Conservation (phyloP, 2,329 filamentous ascomycete species). For the Tolypocladium ovalisporum region DNA sequence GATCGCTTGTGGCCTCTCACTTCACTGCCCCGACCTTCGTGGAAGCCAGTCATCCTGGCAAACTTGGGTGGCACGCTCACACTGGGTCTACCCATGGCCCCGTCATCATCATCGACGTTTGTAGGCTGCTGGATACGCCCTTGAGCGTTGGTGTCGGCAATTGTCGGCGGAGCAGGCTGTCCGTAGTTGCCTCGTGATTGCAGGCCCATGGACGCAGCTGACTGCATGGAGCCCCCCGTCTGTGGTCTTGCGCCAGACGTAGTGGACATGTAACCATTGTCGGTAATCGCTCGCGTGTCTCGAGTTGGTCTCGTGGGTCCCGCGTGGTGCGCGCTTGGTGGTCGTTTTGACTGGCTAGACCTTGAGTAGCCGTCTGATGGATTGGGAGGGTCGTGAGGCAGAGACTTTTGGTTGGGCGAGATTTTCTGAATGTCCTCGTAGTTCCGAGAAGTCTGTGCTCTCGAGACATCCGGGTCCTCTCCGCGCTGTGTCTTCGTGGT, state of each 20-base stretch:
- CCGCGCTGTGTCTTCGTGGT: slow-evolving; percentile 76
- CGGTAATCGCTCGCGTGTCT: slow-evolving; percentile 25
- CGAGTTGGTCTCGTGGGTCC: slow-evolving; percentile 14
- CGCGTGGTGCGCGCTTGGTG: slow-evolving; percentile 34
- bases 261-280: slow-evolving; percentile 32
- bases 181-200: slow-evolving; percentile 61
- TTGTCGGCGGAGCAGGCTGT: slow-evolving; percentile 75
- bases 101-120: slow-evolving; percentile 54
- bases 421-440: slow-evolving; percentile 25
- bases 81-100: slow-evolving; percentile 52
- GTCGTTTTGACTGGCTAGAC: slow-evolving; percentile 26
- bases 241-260: slow-evolving; percentile 51
- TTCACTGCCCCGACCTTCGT: slow-evolving; percentile 35
- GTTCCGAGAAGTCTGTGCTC: slow-evolving; percentile 26
- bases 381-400: slow-evolving; percentile 46
- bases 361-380: slow-evolving; percentile 31
- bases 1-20: slow-evolving; percentile 55
- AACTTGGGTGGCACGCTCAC: slow-evolving; percentile 49
- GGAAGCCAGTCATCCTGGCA: slow-evolving; percentile 46
- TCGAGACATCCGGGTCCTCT: slow-evolving; percentile 16
- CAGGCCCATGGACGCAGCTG: slow-evolving; percentile 53
- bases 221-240: slow-evolving; percentile 73
- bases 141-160: slow-evolving; percentile 81
- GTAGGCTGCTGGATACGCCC: slow-evolving; percentile 77
- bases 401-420: slow-evolving; percentile 41